A percentile compares a stretch with the other conserved stretches of the same genome.
These are phyloP conservation scores for Penicillium malachiteum DNA, from an alignment of 495 filamentous ascomycete species.

Conservation along the genomic window DNA sequence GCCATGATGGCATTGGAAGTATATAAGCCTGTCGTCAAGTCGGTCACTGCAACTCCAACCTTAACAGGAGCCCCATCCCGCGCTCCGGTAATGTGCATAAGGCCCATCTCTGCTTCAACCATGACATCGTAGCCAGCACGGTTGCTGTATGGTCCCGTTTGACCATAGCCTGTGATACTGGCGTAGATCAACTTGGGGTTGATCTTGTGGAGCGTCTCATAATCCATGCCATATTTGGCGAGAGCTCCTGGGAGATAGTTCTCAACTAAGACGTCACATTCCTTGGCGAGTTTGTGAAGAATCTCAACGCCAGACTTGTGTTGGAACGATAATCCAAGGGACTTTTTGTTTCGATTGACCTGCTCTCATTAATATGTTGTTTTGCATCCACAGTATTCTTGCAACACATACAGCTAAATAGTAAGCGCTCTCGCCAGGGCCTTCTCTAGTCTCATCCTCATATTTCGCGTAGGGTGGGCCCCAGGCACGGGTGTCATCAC, in stretches of 20 bases:
- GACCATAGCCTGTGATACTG: slow-evolving; percentile 76
- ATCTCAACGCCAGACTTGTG: slow-evolving; percentile 79
- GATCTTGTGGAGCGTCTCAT: slow-evolving; percentile 69
- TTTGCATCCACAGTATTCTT: background rate
- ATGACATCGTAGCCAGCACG: slow-evolving; percentile 98
- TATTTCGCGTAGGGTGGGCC: slow-evolving; percentile 91
- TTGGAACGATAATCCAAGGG: slow-evolving; percentile 85
- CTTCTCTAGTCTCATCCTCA: slow-evolving; percentile 56
- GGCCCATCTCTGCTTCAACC: slow-evolving; percentile 96
- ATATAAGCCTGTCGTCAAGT: slow-evolving; percentile 94
- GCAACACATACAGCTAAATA: slow-evolving; percentile 70
- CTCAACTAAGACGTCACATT: slow-evolving; percentile 91
- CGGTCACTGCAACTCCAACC: slow-evolving; percentile 95
- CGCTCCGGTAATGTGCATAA: slow-evolving; percentile 96
- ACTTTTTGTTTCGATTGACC: slow-evolving; percentile 98
- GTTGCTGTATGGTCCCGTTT: slow-evolving; percentile 86
- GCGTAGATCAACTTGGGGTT: slow-evolving; percentile 74
- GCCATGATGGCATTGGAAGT: slow-evolving; percentile 98
- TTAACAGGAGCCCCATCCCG: slow-evolving; percentile 91
- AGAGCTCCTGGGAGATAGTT: slow-evolving; percentile 92
- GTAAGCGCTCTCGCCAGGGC: slow-evolving; percentile 91
- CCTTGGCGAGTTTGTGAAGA: slow-evolving; percentile 76
- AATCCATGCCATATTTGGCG: slow-evolving; percentile 91
- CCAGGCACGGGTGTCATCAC: slow-evolving; percentile 96
- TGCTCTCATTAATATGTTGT: slow-evolving; percentile 25